Base-by-base conservation (phyloP, 83 land plant genomes). In the Picea abies region DNA sequence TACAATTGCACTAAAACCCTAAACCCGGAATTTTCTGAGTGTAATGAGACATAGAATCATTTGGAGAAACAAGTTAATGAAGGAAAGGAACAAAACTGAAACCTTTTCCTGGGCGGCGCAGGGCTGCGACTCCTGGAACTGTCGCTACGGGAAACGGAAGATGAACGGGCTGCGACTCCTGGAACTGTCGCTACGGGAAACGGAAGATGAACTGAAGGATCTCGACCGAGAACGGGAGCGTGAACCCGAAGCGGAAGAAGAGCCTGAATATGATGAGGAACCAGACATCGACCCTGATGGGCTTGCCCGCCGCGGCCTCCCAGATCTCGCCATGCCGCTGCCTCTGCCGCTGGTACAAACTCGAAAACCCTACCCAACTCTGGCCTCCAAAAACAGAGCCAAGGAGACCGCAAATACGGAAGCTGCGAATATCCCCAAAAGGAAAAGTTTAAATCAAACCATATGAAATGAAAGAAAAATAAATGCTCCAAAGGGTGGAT, bases 261-360 rank as follows among this genome's bases (percentile, higher is more conserved):
- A 89, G 56, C 71, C 29, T 39, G 94, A 88, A 41, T 82, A 75
- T 47, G 92, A 90, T 58, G 66, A 79, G 4, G 93, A 91, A 23
- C 84, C 65, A 1, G 92, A 89, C 25, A 22, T n/a, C 56, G 94
- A 88, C 6, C 70, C 88, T 39, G 92, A 92, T 49, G 60, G 90
- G 87, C 39, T 37, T 29, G 81, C 81, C 71, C 73, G 84, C 41
- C 94, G 86, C 19, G 84, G 85, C 62, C 91, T 82, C 44, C 86
- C 78, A 41, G 92, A 86, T 72, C 86, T 90, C 86, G 93, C 91
- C 95, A 93, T 93, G 78, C 19, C 64, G 52, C 49, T 47, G 49
- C 49, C 8, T 35, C 39, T 37, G 5, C 39, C 39, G 11, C 52
- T 47, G 52, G 52, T 47, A 47, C 11, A 47, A 56, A 56, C 0